Evolutionary conservation across 345 rosid species (phyloP).

Genomic region (Pistacia atlantica): DNA sequence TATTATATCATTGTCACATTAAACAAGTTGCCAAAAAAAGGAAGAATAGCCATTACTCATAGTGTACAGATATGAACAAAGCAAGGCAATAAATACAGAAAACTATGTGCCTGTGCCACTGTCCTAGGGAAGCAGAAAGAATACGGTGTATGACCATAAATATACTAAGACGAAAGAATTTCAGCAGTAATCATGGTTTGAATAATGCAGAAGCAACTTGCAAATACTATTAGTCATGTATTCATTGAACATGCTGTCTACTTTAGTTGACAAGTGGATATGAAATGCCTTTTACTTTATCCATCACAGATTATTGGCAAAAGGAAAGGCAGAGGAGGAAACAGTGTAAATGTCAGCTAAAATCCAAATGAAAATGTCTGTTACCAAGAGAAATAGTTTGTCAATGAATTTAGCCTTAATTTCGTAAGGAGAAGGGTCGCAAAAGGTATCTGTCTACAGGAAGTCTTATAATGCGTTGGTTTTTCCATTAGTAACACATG

Average conservation of each 20-base stretch:
- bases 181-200: neutral
- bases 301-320: neutral
- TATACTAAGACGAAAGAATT: slow-evolving; percentile 3
- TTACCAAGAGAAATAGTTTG: neutral
- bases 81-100: neutral
- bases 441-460: neutral
- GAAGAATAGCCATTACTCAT: slow-evolving; percentile 1
- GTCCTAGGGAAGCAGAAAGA: neutral
- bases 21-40: slow-evolving; percentile 1
- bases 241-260: neutral
- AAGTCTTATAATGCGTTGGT: neutral
- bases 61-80: neutral
- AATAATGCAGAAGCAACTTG: neutral
- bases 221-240: neutral
- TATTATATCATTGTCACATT: slow-evolving; percentile 1
- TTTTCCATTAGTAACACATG: neutral
- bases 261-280: neutral
- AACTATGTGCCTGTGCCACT: neutral
- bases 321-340: neutral
- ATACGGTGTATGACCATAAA: neutral
- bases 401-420: neutral
- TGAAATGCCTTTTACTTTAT: neutral
- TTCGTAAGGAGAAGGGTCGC: neutral
- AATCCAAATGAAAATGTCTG: neutral
- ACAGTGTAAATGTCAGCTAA: neutral